These are phyloP conservation scores for Mycena pura DNA, from an alignment of 768 basidiomycete genomes.

Conservation along the genomic window DNA sequence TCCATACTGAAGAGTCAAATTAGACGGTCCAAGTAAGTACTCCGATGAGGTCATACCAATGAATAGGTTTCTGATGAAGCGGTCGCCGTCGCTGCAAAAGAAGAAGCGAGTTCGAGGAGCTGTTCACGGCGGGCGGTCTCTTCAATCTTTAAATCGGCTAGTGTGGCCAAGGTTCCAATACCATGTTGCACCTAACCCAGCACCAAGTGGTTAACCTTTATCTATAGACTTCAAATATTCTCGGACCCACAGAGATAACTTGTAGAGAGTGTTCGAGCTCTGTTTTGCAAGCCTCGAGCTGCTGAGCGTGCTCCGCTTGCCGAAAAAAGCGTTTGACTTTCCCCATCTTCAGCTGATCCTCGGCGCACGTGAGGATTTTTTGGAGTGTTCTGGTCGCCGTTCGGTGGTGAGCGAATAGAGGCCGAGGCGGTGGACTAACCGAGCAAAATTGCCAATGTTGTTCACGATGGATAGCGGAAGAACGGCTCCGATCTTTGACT, in stretches of 20 bases:
- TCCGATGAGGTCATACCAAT: neutral
- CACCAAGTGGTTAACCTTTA: neutral
- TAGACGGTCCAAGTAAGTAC: too few relatives aligned
- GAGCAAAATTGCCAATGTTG: neutral
- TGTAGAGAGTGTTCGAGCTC: neutral
- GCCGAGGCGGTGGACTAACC: neutral
- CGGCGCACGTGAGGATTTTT: neutral
- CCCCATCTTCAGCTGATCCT: neutral
- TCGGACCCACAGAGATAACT: neutral
- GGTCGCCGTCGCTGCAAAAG: neutral
- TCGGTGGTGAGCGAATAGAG: too few relatives aligned
- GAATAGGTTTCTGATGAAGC: neutral
- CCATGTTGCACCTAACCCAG: neutral
- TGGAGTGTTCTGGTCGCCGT: neutral
- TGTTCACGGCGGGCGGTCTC: neutral
- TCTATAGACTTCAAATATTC: too few relatives aligned
- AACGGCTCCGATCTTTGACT: neutral
- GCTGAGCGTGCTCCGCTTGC: neutral
- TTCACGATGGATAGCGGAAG: neutral
- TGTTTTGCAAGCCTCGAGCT: neutral
- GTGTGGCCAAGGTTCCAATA: neutral
- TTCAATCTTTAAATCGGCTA: neutral
- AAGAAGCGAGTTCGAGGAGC: neutral
- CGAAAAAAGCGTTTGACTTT: neutral
- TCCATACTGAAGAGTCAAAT: too few relatives aligned